These are phyloP conservation scores for Quercus cerris DNA, from an alignment of 306 rosid species.

Conservation along the genomic window DNA sequence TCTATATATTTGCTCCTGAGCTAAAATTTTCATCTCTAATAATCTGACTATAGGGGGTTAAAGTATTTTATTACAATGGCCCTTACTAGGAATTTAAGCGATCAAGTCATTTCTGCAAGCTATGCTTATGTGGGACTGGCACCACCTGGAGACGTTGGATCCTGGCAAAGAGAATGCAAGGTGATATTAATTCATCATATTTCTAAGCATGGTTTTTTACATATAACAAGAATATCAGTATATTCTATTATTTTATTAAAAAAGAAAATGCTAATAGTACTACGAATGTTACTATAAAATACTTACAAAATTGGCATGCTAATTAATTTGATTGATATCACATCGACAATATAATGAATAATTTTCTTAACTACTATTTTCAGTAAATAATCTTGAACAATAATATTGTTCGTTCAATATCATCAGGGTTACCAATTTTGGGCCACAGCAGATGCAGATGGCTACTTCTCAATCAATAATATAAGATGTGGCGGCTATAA, in stretches of 20 bases:
- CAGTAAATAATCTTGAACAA: too few species aligned
- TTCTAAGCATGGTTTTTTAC: too few species aligned
- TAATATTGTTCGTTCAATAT: neutral
- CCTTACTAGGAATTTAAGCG: slow-evolving; percentile 38
- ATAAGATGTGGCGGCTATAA: slow-evolving; percentile 50
- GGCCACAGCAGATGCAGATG: slow-evolving; percentile 61
- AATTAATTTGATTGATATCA: too few species aligned
- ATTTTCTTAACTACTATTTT: too few species aligned
- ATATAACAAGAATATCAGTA: too few species aligned
- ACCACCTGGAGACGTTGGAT: slow-evolving; percentile 76
- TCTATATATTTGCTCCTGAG: neutral
- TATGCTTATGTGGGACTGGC: slow-evolving; percentile 83
- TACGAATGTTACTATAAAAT: too few species aligned
- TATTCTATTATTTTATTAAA: neutral
- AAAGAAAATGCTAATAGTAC: too few species aligned
- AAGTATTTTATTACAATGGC: neutral
- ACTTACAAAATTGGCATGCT: too few species aligned
- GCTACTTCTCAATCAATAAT: slow-evolving; percentile 50
- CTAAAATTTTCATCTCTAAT: neutral
- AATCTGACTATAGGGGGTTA: neutral
- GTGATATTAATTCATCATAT: slow-evolving; percentile 23
- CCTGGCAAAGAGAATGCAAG: slow-evolving; percentile 95
- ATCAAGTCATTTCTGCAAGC: slow-evolving; percentile 42
- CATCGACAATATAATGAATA: too few species aligned
- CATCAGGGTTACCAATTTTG: slow-evolving; percentile 85